Evolutionary conservation across 495 filamentous ascomycete genomes (phyloP).

Genomic region (Penicillium coprophilum): DNA sequence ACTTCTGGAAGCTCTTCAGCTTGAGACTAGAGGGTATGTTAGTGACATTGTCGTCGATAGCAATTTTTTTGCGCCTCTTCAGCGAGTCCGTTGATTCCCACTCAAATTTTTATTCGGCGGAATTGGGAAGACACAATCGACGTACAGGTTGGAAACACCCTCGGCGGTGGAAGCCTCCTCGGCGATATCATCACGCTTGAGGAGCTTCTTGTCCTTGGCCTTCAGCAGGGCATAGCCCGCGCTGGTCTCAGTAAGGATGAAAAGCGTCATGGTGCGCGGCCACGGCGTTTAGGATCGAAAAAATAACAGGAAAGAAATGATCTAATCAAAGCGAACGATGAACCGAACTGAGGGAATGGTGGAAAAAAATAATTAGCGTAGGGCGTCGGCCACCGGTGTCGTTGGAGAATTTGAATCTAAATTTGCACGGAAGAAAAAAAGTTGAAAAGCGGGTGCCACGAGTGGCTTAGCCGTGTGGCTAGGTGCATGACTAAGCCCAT

Average conservation of each 20-base stretch:
- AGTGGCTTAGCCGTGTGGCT: conserved; percentile 23
- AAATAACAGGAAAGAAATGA: conserved; percentile 11
- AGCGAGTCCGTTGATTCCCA: conserved; percentile 11
- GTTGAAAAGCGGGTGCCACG: conserved; percentile 32
- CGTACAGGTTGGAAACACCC: conserved; percentile 83
- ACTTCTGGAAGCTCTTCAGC: conserved; percentile 95
- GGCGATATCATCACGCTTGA: conserved; percentile 77
- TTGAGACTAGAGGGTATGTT: conserved; percentile 64
- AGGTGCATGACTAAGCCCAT: conserved; percentile 27
- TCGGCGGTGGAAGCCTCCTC: conserved; percentile 76
- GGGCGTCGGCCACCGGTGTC: conserved; percentile 28
- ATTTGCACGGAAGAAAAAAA: conserved; percentile 37
- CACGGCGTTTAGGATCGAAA: conserved; percentile 33
- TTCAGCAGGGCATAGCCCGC: conserved; percentile 98
- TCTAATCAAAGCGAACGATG: conserved; percentile 2
- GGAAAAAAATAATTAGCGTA: conserved; percentile 18
- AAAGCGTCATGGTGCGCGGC: conserved; percentile 64
- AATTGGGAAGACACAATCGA: conserved; percentile 18
- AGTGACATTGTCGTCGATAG: conserved; percentile 25
- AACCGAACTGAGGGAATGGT: conserved; percentile 20
- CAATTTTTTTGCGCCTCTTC: conserved; percentile 27
- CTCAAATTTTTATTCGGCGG: conserved; percentile 8
- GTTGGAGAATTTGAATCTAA: conserved; percentile 33
- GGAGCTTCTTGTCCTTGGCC: conserved; percentile 94
- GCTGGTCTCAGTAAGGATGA: conserved; percentile 87